Conservation (phyloP, 2,329 filamentous ascomycete genomes). For the Ophiocordyceps camponoti-leonardi region DNA sequence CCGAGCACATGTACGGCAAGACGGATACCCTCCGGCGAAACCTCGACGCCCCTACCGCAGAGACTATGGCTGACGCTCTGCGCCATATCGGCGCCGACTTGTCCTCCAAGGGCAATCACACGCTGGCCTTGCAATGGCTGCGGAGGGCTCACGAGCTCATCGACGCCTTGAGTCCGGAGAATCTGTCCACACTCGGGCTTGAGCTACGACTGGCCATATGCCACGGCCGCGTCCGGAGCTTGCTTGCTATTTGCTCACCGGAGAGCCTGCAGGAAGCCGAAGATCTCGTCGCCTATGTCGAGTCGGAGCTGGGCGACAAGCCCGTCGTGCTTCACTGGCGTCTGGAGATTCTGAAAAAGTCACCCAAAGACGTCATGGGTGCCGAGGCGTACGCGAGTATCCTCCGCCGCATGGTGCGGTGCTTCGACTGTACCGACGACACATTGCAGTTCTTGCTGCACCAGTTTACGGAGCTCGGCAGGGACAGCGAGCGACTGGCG, state of each 20-base stretch:
- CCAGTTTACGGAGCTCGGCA: constrained; percentile 48
- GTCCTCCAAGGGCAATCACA: constrained; percentile 30
- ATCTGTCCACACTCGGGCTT: constrained; percentile 37
- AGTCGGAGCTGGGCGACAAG: constrained; percentile 44
- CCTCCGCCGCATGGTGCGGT: constrained; percentile 43
- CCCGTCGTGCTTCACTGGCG: constrained; percentile 49
- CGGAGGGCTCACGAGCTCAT: constrained; percentile 47
- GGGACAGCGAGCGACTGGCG: constrained; percentile 30
- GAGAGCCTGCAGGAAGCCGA: constrained; percentile 33
- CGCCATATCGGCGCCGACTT: constrained; percentile 55
- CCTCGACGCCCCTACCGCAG: constrained; percentile 31
- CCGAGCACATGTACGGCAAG: constrained; percentile 61
- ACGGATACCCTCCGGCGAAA: constrained; percentile 20
- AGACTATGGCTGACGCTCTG: constrained; percentile 48
- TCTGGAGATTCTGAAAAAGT: constrained; percentile 44
- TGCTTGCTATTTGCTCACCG: constrained; percentile 27
- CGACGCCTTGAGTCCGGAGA: constrained; percentile 33
- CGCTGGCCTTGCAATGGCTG: constrained; percentile 53
- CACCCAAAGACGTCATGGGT: constrained; percentile 29
- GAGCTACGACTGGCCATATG: constrained; percentile 51
- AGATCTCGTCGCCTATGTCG: constrained; percentile 41
- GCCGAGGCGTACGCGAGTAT: constrained; percentile 29
- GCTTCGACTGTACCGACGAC: constrained; percentile 39
- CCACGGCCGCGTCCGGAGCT: constrained; percentile 41
- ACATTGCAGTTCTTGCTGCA: constrained; percentile 51